Evolutionary conservation across 2,329 filamentous ascomycete species (phyloP).

Genomic region (Pseudogymnoascus sp.): DNA sequence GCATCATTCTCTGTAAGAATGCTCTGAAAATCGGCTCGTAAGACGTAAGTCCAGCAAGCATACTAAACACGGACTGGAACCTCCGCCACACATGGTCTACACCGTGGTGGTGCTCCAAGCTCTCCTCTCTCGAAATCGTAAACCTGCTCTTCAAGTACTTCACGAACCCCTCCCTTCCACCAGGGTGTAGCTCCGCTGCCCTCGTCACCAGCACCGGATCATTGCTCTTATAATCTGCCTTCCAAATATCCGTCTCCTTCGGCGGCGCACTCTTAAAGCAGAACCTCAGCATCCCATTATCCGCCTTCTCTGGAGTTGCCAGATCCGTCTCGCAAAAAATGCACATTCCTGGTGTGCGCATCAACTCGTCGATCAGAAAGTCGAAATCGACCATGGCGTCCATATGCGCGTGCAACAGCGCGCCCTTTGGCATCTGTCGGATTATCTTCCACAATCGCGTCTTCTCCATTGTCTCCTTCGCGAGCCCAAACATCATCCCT

Average conservation of each 20-base stretch:
- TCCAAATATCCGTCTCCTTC: conserved; percentile 54
- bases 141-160: conserved; percentile 69
- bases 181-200: conserved; percentile 70
- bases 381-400: conserved; percentile 88
- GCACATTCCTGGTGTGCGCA: conserved; percentile 67
- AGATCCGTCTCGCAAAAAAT: conserved; percentile 54
- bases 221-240: conserved; percentile 47
- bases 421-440: conserved; percentile 79
- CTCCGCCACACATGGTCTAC: conserved; percentile 79
- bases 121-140: conserved; percentile 64
- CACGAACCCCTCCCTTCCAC: conserved; percentile 64
- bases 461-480: conserved; percentile 76
- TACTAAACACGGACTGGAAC: conserved; percentile 66
- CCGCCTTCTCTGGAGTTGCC: conserved; percentile 42
- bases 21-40: conserved; percentile 84
- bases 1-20: conserved; percentile 66
- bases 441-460: conserved; percentile 83
- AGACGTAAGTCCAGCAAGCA: conserved; percentile 67
- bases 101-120: conserved; percentile 72
- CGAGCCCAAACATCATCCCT: conserved; percentile 88
- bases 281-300: conserved; percentile 54
- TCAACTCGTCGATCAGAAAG: conserved; percentile 64
- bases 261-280: conserved; percentile 44
- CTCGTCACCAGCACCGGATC: conserved; percentile 33
- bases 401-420: conserved; percentile 77